Evolutionary conservation across 148 eudicot genomes (phyloP).

Genomic region (Camellia japonica): DNA sequence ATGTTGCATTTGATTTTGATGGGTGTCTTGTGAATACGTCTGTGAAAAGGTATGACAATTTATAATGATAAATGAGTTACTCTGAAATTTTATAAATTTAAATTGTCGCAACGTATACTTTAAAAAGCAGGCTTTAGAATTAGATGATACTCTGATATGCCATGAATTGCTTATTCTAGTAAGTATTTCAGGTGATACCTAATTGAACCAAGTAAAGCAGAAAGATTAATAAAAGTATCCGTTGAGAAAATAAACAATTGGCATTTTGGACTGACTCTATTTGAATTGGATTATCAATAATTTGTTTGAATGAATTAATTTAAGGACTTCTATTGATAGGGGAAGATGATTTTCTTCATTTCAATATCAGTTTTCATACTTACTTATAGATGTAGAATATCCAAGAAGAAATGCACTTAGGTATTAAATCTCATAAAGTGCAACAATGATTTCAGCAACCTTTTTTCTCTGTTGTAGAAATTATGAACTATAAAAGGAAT

Average conservation of each 20-base stretch:
- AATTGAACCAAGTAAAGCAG: slow-evolving; percentile 6
- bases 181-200: not conserved
- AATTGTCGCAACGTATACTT: not conserved
- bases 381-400: too few species aligned
- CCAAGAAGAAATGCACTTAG: too few species aligned
- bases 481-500: too few species aligned
- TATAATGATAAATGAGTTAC: not conserved
- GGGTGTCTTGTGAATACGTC: slow-evolving; percentile 87
- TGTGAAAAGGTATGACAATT: slow-evolving; percentile 51
- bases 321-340: not conserved
- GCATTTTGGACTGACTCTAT: not conserved
- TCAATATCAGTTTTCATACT: too few species aligned
- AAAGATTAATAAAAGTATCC: not conserved
- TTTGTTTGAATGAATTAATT: not conserved
- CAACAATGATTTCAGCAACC: too few species aligned
- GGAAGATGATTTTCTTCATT: too few species aligned
- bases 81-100: not conserved
- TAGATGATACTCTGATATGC: not conserved
- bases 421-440: too few species aligned
- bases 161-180: too few species aligned
- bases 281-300: not conserved
- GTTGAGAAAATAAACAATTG: not conserved
- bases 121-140: not conserved
- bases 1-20: slow-evolving; percentile 98
- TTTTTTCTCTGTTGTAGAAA: too few species aligned